phyloP scores from a whole-genome alignment of 2,329 filamentous ascomycete species.

The Chalaropsis thielavioides region DNA sequence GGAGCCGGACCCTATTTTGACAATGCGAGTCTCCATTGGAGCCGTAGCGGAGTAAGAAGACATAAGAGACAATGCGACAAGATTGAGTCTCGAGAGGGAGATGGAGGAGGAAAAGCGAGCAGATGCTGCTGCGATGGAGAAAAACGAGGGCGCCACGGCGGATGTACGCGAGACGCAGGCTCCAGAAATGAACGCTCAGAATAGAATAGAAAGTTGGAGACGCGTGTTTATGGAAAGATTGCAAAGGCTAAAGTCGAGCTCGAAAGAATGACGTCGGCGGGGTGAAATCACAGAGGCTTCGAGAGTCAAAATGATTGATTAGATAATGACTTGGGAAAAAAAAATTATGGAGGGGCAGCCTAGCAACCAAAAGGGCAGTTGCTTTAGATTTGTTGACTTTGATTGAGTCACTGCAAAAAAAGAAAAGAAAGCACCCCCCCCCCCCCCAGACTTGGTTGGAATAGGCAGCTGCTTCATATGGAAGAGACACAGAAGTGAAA shows the following conservation, averaged over 20 bases:
- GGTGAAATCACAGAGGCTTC: neutral
- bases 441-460: neutral
- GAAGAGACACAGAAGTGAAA: neutral
- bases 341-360: constrained; percentile 14
- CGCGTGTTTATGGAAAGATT: neutral
- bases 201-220: neutral
- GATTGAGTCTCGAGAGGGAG: neutral
- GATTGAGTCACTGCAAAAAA: neutral
- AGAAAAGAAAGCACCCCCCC: too few relatives aligned
- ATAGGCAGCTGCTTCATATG: neutral
- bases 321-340: neutral
- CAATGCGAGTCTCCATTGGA: constrained; percentile 30
- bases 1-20: constrained; percentile 24
- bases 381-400: neutral
- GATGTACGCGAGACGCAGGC: neutral
- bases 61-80: constrained; percentile 4
- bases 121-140: neutral
- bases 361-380: neutral
- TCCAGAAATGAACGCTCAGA: neutral
- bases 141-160: constrained; percentile 3
- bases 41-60: neutral
- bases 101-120: neutral
- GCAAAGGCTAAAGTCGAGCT: neutral
- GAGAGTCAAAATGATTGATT: constrained; percentile 4
- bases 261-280: constrained; percentile 4